phyloP scores from a whole-genome alignment of 2,329 filamentous ascomycete genomes.

The Pseudogymnoascus sp. region DNA sequence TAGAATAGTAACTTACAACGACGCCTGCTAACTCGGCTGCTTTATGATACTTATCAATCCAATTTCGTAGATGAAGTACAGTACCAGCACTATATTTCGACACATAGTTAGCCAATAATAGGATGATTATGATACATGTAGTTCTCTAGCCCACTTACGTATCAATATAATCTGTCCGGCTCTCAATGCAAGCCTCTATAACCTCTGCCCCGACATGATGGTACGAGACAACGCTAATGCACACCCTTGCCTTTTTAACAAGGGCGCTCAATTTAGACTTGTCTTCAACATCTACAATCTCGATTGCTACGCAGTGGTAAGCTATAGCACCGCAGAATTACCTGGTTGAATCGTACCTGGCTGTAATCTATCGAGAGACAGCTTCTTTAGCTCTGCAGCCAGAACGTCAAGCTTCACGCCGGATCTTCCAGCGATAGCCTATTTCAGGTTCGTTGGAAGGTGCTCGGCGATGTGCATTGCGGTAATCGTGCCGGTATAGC shows the following conservation, averaged over 20 bases:
- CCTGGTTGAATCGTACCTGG: slow-evolving; percentile 46
- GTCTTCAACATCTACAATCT: slow-evolving; percentile 41
- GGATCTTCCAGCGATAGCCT: slow-evolving; percentile 81
- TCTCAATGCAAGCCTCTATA: slow-evolving; percentile 19
- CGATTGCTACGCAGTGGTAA: slow-evolving; percentile 35
- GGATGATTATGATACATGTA: background rate
- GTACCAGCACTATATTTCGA: slow-evolving; percentile 8
- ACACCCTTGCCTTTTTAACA: slow-evolving; percentile 45
- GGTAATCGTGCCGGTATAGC: slow-evolving; percentile 74
- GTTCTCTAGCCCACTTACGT: slow-evolving; percentile 9
- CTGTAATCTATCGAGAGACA: slow-evolving; percentile 60
- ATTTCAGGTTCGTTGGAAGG: slow-evolving; percentile 69
- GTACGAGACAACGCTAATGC: slow-evolving; percentile 33
- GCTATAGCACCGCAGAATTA: background rate
- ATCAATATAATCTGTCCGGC: slow-evolving; percentile 20
- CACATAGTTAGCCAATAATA: background rate
- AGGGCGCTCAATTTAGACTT: slow-evolving; percentile 37
- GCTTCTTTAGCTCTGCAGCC: slow-evolving; percentile 52
- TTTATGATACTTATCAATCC: slow-evolving; percentile 18
- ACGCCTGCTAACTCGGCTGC: slow-evolving; percentile 15
- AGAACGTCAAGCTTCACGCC: slow-evolving; percentile 62
- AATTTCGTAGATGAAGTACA: slow-evolving; percentile 12
- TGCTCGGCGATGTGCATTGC: slow-evolving; percentile 65
- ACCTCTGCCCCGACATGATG: slow-evolving; percentile 16
- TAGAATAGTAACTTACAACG: slow-evolving; percentile 13